A percentile compares a stretch with the other conserved stretches of the same genome.
Evolutionary conservation across 2,329 filamentous ascomycete species (phyloP).

Genomic region (Elsinoe batatas): DNA sequence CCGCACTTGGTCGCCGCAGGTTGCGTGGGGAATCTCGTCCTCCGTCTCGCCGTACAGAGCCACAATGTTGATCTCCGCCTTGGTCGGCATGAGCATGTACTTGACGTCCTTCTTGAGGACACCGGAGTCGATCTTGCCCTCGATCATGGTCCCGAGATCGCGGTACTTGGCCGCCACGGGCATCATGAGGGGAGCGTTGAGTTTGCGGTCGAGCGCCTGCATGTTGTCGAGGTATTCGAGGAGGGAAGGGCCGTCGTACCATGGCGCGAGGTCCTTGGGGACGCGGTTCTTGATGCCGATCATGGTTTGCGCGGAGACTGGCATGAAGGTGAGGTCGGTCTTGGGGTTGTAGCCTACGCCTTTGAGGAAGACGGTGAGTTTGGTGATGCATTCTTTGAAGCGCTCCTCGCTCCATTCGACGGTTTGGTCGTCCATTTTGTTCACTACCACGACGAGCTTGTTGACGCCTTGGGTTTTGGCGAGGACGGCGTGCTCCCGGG

Average conservation of each 20-base stretch:
- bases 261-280: constrained; percentile 63
- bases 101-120: constrained; percentile 82
- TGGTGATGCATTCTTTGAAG: constrained; percentile 86
- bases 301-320: constrained; percentile 80
- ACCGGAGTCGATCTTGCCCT: constrained; percentile 93
- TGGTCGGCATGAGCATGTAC: constrained; percentile 93
- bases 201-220: constrained; percentile 84
- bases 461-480: constrained; percentile 98
- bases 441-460: constrained; percentile 88
- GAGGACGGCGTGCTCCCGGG: constrained; percentile 92
- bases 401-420: constrained; percentile 92
- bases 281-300: constrained; percentile 83
- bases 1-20: constrained; percentile 90
- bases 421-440: constrained; percentile 98
- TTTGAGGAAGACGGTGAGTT: constrained; percentile 80
- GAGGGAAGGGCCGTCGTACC: constrained; percentile 82
- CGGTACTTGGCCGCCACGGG: constrained; percentile 90
- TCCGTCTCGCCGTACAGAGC: constrained; percentile 93
- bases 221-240: constrained; percentile 94
- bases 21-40: constrained; percentile 72
- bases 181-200: constrained; percentile 99
- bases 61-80: constrained; percentile 66
- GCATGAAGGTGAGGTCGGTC: constrained; percentile 90
- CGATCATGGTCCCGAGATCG: constrained; percentile 94
- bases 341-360: constrained; percentile 89